Evolutionary conservation across 2,329 filamentous ascomycete species (phyloP), one percentile per base, ranked within the genome.

Genomic region (Stagonosporopsis vannaccii): DNA sequence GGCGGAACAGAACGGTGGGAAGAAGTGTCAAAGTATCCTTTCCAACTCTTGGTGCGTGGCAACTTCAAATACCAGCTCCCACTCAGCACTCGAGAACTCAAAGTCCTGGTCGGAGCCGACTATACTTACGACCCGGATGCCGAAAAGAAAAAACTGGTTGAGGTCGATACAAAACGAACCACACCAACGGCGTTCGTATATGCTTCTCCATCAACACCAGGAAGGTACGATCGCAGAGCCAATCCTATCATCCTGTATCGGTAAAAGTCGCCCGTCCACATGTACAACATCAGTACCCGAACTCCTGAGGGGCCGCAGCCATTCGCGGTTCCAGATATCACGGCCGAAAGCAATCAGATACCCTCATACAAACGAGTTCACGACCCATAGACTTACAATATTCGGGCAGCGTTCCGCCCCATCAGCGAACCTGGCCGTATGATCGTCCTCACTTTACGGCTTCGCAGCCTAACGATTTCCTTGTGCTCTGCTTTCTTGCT

Each of bases 11-110:
- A 90, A 70, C 87, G 93, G 12, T 99, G 95, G 95, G 92, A 96
- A 73, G 85, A 87, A 57, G 93, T 98, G 42, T 82, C 97, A 46
- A 87, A 96, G 62, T 90, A 97, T 74, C 91, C 94, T 40, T 99
- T 98, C 66, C 92, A 97, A 65, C 83, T 99, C 44, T 94, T 98
- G 58, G 85, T 99, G 37, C 89, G 95, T 66, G 95, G 95, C 20
- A 90, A 95, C 13, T 82, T 99, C 65, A 92, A 93, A 71, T 99
- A 99, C 70, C 82, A 85, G 59, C 77, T 88, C 3, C 86, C 86
- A 7, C 77, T 89, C 51, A 85, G 80, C 57, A 84, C 83, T 4
- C 78, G 80, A 15, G 78, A 78, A 37, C 78, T 82, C 64, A 84
- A 80, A n/a, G 82, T 82, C 68, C 80, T 70, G 63, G 75, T 84